These are phyloP conservation scores for Neurospora tetrasperma DNA, from an alignment of 495 filamentous ascomycete species.

Conservation along the genomic window DNA sequence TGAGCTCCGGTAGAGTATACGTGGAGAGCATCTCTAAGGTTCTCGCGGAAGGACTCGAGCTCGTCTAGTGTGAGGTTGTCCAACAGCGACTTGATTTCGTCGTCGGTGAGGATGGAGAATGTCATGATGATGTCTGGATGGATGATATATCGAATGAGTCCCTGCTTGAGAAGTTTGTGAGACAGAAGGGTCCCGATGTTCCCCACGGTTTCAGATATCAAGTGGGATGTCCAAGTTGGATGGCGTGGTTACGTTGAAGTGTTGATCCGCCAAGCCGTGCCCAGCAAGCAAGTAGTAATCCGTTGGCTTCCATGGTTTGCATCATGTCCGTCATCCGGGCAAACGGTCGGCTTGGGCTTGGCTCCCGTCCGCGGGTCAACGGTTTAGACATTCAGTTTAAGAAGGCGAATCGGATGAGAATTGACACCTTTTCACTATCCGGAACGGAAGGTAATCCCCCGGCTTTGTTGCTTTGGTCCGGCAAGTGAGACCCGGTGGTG, in stretches of 20 bases:
- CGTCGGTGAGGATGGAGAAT: slow-evolving; percentile 63
- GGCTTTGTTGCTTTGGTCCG: not conserved
- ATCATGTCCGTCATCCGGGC: not conserved
- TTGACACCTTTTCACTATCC: not conserved
- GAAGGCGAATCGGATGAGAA: not conserved
- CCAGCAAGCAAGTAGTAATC: not conserved
- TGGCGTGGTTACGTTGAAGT: not conserved
- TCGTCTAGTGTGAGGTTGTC: slow-evolving; percentile 60
- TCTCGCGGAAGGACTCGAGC: slow-evolving; percentile 50
- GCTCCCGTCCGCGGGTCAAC: not conserved
- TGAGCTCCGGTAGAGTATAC: slow-evolving; percentile 68
- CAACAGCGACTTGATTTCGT: slow-evolving; percentile 60
- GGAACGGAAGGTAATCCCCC: not conserved
- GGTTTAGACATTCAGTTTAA: not conserved
- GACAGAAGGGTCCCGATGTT: not conserved
- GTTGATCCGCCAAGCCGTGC: not conserved
- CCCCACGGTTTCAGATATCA: not conserved
- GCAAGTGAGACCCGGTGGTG: not conserved
- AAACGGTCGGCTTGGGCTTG: not conserved
- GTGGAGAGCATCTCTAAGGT: slow-evolving; percentile 66
- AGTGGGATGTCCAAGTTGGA: not conserved
- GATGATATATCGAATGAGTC: not conserved
- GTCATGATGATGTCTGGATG: slow-evolving; percentile 52
- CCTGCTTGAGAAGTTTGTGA: not conserved
- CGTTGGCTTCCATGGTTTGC: not conserved